phyloP scores from a whole-genome alignment of 371 early-diverging fungal genomes.

The Circinella umbellata region DNA sequence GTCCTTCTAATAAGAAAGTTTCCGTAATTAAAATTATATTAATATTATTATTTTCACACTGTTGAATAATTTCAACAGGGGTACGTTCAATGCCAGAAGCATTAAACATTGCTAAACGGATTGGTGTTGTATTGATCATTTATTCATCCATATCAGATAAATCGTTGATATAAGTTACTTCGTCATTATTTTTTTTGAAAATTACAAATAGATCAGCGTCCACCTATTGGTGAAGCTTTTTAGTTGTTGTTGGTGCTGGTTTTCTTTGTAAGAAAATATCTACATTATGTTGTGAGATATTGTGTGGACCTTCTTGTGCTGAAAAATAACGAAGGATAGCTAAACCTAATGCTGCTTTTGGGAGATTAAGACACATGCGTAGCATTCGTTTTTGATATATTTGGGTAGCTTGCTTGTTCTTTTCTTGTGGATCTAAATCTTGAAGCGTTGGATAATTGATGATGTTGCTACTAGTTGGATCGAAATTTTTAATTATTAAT shows the following conservation, averaged over 20 bases:
- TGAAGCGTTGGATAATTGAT: not conserved
- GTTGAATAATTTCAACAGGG: not conserved
- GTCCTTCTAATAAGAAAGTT: not conserved
- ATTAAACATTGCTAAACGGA: constrained; percentile 1
- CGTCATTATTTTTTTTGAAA: not conserved
- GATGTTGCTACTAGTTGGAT: not conserved
- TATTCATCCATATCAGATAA: not conserved
- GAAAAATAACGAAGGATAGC: not conserved
- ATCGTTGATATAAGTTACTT: not conserved
- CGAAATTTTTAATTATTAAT: not conserved
- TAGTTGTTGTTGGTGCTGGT: not conserved
- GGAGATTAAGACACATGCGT: not conserved
- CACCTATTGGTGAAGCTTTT: too few species aligned
- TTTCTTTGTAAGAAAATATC: not conserved
- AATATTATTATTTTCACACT: not conserved
- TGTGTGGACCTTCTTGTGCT: not conserved
- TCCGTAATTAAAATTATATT: not conserved
- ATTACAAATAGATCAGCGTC: too few species aligned
- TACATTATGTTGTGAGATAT: not conserved
- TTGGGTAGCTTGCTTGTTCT: not conserved
- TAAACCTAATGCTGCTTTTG: not conserved
- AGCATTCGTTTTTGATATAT: constrained; percentile 2
- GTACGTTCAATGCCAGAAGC: constrained; percentile 1
- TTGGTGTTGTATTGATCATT: constrained; percentile 1
- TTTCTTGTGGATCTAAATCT: not conserved